A percentile compares a stretch with the other conserved stretches of the same genome.
Evolutionary conservation across 2,329 filamentous ascomycete genomes (phyloP).

Genomic region (Colletotrichum godetiae): DNA sequence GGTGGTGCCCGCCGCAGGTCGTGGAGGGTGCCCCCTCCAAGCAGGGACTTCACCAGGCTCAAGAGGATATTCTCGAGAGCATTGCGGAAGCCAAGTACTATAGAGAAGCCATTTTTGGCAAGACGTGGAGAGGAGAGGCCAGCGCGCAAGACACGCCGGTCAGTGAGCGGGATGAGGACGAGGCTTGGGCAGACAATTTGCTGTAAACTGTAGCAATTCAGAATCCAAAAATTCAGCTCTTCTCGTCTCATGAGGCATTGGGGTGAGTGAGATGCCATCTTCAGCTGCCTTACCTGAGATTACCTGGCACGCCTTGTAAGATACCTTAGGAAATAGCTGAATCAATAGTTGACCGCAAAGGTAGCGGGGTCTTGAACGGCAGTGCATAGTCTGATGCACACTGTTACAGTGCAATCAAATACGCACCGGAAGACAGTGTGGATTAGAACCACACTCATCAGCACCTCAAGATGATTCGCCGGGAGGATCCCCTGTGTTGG

Average conservation of each 20-base stretch:
- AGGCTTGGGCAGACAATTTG: constrained; percentile 37
- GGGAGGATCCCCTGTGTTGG: background rate
- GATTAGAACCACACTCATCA: background rate
- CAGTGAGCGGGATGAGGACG: constrained; percentile 31
- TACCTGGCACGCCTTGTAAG: background rate
- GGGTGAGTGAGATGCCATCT: background rate
- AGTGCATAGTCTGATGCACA: background rate
- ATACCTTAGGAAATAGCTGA: background rate
- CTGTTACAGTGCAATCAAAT: no score
- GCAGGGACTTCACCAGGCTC: constrained; percentile 82
- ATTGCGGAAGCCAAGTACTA: constrained; percentile 93
- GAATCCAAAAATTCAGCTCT: background rate
- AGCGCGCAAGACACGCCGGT: constrained; percentile 27
- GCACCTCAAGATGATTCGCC: background rate
- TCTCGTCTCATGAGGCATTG: no score
- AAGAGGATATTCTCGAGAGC: constrained; percentile 92
- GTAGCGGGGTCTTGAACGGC: background rate
- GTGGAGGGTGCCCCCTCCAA: constrained; percentile 76
- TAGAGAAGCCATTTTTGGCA: constrained; percentile 73
- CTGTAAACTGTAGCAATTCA: background rate
- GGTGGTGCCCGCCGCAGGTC: constrained; percentile 78
- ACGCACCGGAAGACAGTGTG: background rate
- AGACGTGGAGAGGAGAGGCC: constrained; percentile 38
- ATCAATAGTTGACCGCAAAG: background rate
- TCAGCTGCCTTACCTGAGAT: background rate